phyloP scores from a whole-genome alignment of 2,329 filamentous ascomycete species.

The Venturia effusa region DNA sequence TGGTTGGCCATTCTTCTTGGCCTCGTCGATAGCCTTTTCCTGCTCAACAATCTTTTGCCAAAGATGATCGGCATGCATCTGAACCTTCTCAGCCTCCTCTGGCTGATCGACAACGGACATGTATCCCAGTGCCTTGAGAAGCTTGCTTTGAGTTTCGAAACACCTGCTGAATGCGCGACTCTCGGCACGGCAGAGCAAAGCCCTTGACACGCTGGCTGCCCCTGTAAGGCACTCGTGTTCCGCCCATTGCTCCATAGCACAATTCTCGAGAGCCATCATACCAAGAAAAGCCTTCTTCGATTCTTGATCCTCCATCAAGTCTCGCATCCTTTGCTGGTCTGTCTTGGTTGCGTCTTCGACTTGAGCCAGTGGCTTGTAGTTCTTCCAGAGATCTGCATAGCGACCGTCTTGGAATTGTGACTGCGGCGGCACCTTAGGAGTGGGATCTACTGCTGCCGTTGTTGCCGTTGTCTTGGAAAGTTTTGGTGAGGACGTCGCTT shows the following conservation, averaged over 20 bases:
- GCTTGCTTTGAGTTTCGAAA: slow-evolving; percentile 82
- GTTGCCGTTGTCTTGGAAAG: slow-evolving; percentile 13
- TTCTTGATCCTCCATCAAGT: slow-evolving; percentile 76
- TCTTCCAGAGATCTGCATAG: slow-evolving; percentile 86
- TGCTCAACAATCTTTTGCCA: slow-evolving; percentile 81
- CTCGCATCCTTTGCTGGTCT: slow-evolving; percentile 69
- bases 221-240: slow-evolving; percentile 72
- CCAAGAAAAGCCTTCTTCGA: slow-evolving; percentile 69
- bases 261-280: slow-evolving; percentile 82
- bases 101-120: slow-evolving; percentile 54
- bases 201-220: slow-evolving; percentile 46
- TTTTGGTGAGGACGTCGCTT: slow-evolving; percentile 11
- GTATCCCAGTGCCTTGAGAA: slow-evolving; percentile 85
- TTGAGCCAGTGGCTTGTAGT: slow-evolving; percentile 62
- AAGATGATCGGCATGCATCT: slow-evolving; percentile 88
- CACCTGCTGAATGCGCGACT: slow-evolving; percentile 73
- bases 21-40: slow-evolving; percentile 62
- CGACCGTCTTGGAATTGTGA: slow-evolving; percentile 59
- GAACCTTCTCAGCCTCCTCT: slow-evolving; percentile 65
- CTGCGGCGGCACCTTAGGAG: slow-evolving; percentile 34
- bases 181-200: slow-evolving; percentile 74
- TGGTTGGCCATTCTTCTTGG: slow-evolving; percentile 44
- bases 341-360: slow-evolving; percentile 59
- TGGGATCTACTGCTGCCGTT: slow-evolving; percentile 16
- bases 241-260: slow-evolving; percentile 72